Conservation (phyloP, 805 yeast species). For the Saccharomycopsis schoenii region DNA sequence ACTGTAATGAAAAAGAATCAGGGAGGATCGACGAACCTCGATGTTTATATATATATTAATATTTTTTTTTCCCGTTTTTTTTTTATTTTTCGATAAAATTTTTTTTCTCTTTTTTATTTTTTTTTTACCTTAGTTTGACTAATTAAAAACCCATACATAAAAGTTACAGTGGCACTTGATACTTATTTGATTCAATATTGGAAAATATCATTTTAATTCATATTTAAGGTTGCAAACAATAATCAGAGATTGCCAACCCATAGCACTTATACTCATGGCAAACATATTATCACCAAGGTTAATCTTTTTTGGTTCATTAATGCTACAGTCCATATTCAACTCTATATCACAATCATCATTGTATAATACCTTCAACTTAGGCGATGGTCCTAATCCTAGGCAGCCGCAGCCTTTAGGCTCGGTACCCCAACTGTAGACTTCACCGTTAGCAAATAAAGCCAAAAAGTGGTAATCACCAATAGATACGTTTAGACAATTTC, state of each 20-base stretch:
- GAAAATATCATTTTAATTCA: neutral
- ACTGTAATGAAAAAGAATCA: no score
- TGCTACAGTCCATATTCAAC: constrained; percentile 22
- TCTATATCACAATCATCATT: constrained; percentile 21
- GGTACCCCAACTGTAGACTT: constrained; percentile 55
- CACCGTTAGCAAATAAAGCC: constrained; percentile 52
- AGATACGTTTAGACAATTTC: constrained; percentile 42
- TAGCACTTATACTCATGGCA: constrained; percentile 56
- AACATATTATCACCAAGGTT: constrained; percentile 29
- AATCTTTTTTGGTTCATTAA: constrained; percentile 34
- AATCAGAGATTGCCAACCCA: constrained; percentile 78
- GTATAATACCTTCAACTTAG: constrained; percentile 19
- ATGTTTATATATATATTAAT: neutral
- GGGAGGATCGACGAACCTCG: neutral
- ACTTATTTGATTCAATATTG: neutral
- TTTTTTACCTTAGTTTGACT: neutral
- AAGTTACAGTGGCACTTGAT: neutral
- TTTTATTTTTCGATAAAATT: neutral
- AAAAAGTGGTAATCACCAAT: constrained; percentile 66
- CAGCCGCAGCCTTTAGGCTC: constrained; percentile 59
- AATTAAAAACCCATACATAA: neutral
- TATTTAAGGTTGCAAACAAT: constrained; percentile 26
- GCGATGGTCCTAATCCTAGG: constrained; percentile 47
- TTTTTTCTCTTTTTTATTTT: no score
- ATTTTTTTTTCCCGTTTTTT: neutral